Base-by-base conservation (phyloP, 139 green algal genomes). In the Volvox reticuliferus region DNA sequence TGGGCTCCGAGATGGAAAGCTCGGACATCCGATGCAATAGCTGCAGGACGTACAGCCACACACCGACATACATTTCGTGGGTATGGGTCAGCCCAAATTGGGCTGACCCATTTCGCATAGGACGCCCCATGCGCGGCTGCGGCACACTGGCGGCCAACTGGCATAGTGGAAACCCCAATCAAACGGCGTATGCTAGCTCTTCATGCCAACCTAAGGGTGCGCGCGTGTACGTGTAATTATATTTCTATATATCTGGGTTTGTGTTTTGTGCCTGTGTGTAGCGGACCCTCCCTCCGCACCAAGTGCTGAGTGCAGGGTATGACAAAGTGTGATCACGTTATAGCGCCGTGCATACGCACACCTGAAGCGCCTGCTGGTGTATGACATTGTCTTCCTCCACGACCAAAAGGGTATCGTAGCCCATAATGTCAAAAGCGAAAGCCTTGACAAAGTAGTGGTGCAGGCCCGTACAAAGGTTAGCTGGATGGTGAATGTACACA, bases 381-480 rank as follows among this genome's bases (percentile, higher is more conserved):
- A 86, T n/a, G 6, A 86, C n/a, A 55, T 86, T 86, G 79, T 86
- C 79, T 24, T 86, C 79, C 79, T 86, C 79, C 24, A 86, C 79
- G 21, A 86, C 79, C 16, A 86, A 33, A 0, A 86, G 50, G 0
- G 12, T 50, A 1, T 86, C 79, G 79, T 86, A 86, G 14, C 26
- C 44, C 79, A 86, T 86, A 14, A 86, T 73, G 50, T 86, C 79
- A 24, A 86, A 86, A 1, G 50, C 79, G 24, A 86, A 86, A n/a
- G 17, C 12, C 79, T 86, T 86, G 79, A 86, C 79, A 24, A 86
- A 71, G 35, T 86, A 73, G 5, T 73, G 44, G 12, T 86, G 79
- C 28, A 73, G 50, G 12, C 79, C 79, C 9, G 79, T 1, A 22
- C 28, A 50, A 14, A 86, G 50, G 50, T 71, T 86, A 22, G 26